Evolutionary conservation across 2,329 filamentous ascomycete species (phyloP).

Genomic region (Aspergillus proliferans): DNA sequence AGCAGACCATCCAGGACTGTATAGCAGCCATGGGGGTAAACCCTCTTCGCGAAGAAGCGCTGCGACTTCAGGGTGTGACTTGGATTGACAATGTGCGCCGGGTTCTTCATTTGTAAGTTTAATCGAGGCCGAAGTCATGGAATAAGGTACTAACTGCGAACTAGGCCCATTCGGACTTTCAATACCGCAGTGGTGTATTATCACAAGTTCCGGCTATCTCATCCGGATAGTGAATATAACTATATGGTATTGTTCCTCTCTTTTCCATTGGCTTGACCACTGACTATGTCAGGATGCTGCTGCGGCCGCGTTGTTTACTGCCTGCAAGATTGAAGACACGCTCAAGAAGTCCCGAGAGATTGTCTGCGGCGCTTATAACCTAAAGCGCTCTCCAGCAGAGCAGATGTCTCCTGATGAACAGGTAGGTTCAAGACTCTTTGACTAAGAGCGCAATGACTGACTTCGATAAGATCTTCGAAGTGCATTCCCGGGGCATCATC

Average conservation of each 20-base stretch:
- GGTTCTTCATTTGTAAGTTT: conserved; percentile 66
- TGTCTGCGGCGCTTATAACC: conserved; percentile 79
- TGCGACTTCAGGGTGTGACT: conserved; percentile 77
- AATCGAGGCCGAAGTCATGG: not conserved
- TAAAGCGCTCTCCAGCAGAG: conserved; percentile 64
- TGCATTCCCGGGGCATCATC: conserved; percentile 71
- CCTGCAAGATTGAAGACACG: conserved; percentile 96
- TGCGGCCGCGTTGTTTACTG: conserved; percentile 79
- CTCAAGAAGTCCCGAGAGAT: conserved; percentile 95
- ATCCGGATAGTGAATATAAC: conserved; percentile 79
- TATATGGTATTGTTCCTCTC: conserved; percentile 44
- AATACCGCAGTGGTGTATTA: conserved; percentile 89
- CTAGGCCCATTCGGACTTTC: conserved; percentile 79
- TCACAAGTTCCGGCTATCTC: conserved; percentile 83
- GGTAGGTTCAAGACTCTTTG: conserved; percentile 41
- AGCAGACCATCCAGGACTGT: conserved; percentile 70
- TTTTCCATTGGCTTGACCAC: not conserved
- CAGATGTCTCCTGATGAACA: conserved; percentile 73
- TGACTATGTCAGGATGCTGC: conserved; percentile 64
- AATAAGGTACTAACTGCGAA: conserved; percentile 4
- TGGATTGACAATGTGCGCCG: conserved; percentile 82
- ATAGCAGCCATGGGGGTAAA: conserved; percentile 64
- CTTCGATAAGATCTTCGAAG: conserved; percentile 64
- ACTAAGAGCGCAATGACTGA: not conserved
- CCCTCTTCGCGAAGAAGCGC: conserved; percentile 70